These are phyloP conservation scores for Parietichytrium sp. DNA, from an alignment of 108 stramenopile genomes.

Conservation along the genomic window DNA sequence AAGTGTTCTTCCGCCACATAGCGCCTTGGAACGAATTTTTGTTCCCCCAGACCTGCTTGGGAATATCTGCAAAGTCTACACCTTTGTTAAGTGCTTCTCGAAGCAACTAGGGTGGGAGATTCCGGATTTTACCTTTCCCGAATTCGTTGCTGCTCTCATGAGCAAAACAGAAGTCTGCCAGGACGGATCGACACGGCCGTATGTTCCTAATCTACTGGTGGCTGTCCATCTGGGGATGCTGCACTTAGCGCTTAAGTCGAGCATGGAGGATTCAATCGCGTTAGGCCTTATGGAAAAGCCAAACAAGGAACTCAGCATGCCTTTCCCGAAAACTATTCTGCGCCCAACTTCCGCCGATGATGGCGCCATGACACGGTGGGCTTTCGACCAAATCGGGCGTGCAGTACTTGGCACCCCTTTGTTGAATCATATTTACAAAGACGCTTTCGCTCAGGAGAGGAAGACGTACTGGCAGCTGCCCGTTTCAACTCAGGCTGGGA, in stretches of 20 bases:
- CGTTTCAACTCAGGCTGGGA: too few species aligned
- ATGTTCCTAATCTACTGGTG: background rate
- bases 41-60: conserved; percentile 18
- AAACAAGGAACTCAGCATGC: background rate
- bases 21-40: background rate
- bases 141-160: background rate
- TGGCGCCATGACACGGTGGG: conserved; percentile 3
- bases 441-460: background rate
- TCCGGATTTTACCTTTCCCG: background rate
- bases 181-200: background rate
- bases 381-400: conserved; percentile 15
- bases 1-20: background rate
- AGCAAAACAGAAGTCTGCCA: background rate
- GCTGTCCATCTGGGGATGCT: background rate
- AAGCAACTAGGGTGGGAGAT: conserved; percentile 24
- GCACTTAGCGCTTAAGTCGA: background rate
- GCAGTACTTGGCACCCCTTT: conserved; percentile 7
- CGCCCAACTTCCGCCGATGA: conserved; percentile 3
- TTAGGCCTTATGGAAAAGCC: background rate
- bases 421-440: background rate
- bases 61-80: background rate
- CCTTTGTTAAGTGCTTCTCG: conserved; percentile 15
- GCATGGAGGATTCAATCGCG: background rate
- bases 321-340: background rate
- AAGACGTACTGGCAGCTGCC: background rate